Percentiles rank a stretch among this genome's conserved stretches.
Conservation (phyloP, 1,284 basidiomycete genomes). For the Hypsizygus ulmarius region DNA sequence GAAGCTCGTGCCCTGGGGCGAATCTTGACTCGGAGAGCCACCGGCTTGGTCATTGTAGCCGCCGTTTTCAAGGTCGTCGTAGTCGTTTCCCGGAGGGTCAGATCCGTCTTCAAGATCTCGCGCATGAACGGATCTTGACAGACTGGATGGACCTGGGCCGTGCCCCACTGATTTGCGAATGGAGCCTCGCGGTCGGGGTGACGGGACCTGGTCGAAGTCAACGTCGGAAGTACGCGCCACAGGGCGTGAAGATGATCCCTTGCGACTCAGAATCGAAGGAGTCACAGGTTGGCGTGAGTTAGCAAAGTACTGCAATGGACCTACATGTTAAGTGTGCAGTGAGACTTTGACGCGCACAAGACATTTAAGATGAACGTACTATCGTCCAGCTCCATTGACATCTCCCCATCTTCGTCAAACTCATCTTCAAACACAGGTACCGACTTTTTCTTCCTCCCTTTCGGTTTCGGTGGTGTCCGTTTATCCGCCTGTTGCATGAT, state of each 20-base stretch:
- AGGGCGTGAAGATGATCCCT: slow-evolving; percentile 49
- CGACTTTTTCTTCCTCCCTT: slow-evolving; percentile 43
- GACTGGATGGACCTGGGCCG: slow-evolving; percentile 45
- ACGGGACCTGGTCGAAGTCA: slow-evolving; percentile 68
- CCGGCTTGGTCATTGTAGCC: slow-evolving; percentile 30
- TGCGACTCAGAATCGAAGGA: slow-evolving; percentile 41
- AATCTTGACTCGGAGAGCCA: slow-evolving; percentile 27
- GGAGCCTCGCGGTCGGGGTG: slow-evolving; percentile 46
- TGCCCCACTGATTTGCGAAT: slow-evolving; percentile 36
- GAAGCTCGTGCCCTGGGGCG: slow-evolving; percentile 43
- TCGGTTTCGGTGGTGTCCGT: slow-evolving; percentile 56
- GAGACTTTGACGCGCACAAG: background rate
- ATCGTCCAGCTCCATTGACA: slow-evolving; percentile 71
- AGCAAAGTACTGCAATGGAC: slow-evolving; percentile 55
- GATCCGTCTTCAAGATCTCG: slow-evolving; percentile 31
- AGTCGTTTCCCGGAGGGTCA: slow-evolving; percentile 21
- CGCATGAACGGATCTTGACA: slow-evolving; percentile 37
- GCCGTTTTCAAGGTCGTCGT: slow-evolving; percentile 18
- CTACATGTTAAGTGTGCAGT: slow-evolving; percentile 26
- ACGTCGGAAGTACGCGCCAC: slow-evolving; percentile 52
- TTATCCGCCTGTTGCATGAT: slow-evolving; percentile 70
- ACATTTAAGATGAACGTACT: slow-evolving; percentile 27
- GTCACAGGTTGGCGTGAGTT: slow-evolving; percentile 46
- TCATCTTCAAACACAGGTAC: slow-evolving; percentile 32
- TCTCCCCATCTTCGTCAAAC: slow-evolving; percentile 62